A percentile compares a stretch with the other conserved stretches of the same genome.
Evolutionary conservation across 2,329 filamentous ascomycete genomes (phyloP).

Genomic region (Exophiala lecanii-corni): DNA sequence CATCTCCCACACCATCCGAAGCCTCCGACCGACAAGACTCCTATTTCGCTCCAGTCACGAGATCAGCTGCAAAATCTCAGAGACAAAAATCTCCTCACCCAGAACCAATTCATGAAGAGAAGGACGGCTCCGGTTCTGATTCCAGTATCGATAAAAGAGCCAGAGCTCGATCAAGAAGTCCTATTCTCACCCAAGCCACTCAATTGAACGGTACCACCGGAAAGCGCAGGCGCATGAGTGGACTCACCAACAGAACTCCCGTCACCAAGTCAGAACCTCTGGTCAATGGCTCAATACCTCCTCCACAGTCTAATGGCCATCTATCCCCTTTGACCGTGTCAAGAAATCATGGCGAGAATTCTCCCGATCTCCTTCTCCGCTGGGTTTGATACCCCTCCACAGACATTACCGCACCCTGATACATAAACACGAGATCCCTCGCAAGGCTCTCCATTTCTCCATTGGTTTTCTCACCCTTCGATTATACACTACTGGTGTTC

Average conservation of each 20-base stretch:
- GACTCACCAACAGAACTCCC: conserved; percentile 47
- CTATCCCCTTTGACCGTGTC: conserved; percentile 62
- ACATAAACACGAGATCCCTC: conserved; percentile 93
- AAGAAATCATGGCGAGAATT: conserved; percentile 70
- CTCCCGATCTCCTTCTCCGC: conserved; percentile 84
- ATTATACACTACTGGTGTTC: conserved; percentile 75
- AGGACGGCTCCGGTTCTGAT: conserved; percentile 49
- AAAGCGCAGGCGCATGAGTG: conserved; percentile 47
- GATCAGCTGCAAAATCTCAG: conserved; percentile 58
- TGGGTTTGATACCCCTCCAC: conserved; percentile 93
- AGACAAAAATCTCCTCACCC: conserved; percentile 48
- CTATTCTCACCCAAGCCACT: conserved; percentile 42
- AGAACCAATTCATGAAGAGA: conserved; percentile 56
- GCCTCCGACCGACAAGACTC: conserved; percentile 51
- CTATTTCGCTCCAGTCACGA: conserved; percentile 70
- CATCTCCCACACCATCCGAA: conserved; percentile 71
- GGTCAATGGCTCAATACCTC: conserved; percentile 35
- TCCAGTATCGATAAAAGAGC: conserved; percentile 55
- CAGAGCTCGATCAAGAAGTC: conserved; percentile 67
- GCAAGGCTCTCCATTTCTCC: conserved; percentile 88
- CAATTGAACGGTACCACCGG: conserved; percentile 24
- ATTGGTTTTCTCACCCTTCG: conserved; percentile 91
- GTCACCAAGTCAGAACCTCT: conserved; percentile 36
- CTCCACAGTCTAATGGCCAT: conserved; percentile 56
- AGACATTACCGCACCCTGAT: conserved; percentile 85